A percentile compares a stretch with the other conserved stretches of the same genome.
phyloP scores from a whole-genome alignment of 495 filamentous ascomycete genomes.

The Bathelium albidoporum region DNA sequence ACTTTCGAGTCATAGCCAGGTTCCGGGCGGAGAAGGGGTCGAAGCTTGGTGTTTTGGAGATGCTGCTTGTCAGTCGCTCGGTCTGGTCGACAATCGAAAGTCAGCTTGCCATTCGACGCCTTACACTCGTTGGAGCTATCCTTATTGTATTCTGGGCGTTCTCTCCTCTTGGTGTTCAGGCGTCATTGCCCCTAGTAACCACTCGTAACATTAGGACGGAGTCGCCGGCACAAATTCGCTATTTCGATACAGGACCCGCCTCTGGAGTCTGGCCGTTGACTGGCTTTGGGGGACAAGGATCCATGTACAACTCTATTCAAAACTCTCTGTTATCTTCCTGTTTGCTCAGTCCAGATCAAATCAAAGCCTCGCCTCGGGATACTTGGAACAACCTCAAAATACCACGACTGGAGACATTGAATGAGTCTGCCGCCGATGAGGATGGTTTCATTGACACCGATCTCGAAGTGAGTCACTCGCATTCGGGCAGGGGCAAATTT shows the following conservation, averaged over 20 bases:
- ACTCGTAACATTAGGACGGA: neutral
- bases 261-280: neutral
- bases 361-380: conserved; percentile 17
- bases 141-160: conserved; percentile 19
- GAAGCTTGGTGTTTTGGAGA: conserved; percentile 17
- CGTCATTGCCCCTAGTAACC: conserved; percentile 17
- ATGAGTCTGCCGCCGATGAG: conserved; percentile 3
- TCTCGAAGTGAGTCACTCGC: conserved; percentile 6
- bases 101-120: conserved; percentile 15
- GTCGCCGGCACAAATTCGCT: conserved; percentile 10
- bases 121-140: conserved; percentile 19
- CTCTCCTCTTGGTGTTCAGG: conserved; percentile 22
- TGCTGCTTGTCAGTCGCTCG: conserved; percentile 20
- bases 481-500: too few species aligned
- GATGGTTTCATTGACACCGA: conserved; percentile 11
- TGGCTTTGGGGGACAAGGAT: neutral
- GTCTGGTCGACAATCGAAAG: conserved; percentile 21
- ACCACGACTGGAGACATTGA: conserved; percentile 12
- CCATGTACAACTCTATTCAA: conserved; percentile 3
- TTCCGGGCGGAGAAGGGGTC: conserved; percentile 17
- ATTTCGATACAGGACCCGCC: conserved; percentile 18
- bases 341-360: conserved; percentile 10
- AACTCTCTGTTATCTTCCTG: conserved; percentile 11
- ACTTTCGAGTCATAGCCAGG: conserved; percentile 17
- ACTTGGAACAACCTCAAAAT: conserved; percentile 23